Percentiles rank a stretch among this genome's conserved stretches.
Evolutionary conservation across 371 early-diverging fungal species (phyloP).

Genomic region (Apophysomyces elegans): DNA sequence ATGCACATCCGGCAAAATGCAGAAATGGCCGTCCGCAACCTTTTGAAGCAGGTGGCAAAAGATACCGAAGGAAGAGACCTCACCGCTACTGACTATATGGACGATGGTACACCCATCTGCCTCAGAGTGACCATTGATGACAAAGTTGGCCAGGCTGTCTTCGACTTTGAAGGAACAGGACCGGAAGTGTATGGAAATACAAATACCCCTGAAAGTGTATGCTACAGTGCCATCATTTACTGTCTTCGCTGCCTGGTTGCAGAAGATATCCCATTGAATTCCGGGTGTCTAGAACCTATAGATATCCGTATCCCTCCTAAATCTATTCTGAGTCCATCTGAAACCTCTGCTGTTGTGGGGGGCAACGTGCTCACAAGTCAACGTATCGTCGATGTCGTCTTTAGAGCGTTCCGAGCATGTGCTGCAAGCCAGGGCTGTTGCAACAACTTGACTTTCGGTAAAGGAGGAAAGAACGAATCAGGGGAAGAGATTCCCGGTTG

Average conservation of each 20-base stretch:
- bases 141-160: conserved; percentile 76
- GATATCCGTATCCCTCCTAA: conserved; percentile 76
- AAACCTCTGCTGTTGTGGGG: conserved; percentile 92
- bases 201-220: conserved; percentile 71
- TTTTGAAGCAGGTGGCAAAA: conserved; percentile 66
- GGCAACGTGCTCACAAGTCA: conserved; percentile 97
- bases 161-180: conserved; percentile 94
- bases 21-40: conserved; percentile 79
- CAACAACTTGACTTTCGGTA: conserved; percentile 97
- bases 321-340: conserved; percentile 80
- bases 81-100: conserved; percentile 85
- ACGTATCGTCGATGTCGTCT: conserved; percentile 89
- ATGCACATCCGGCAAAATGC: conserved; percentile 84
- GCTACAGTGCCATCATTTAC: conserved; percentile 92
- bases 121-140: conserved; percentile 76
- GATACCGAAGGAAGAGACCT: conserved; percentile 54
- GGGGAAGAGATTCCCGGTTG: conserved; percentile 69
- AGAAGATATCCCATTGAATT: conserved; percentile 92
- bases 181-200: conserved; percentile 80
- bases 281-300: conserved; percentile 92
- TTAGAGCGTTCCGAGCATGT: conserved; percentile 89
- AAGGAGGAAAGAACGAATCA: conserved; percentile 55
- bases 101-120: conserved; percentile 90
- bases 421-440: conserved; percentile 95
- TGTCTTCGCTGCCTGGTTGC: conserved; percentile 90